Evolutionary conservation across 129 eudicot species (phyloP).

Genomic region (Flaveria sonorensis): DNA sequence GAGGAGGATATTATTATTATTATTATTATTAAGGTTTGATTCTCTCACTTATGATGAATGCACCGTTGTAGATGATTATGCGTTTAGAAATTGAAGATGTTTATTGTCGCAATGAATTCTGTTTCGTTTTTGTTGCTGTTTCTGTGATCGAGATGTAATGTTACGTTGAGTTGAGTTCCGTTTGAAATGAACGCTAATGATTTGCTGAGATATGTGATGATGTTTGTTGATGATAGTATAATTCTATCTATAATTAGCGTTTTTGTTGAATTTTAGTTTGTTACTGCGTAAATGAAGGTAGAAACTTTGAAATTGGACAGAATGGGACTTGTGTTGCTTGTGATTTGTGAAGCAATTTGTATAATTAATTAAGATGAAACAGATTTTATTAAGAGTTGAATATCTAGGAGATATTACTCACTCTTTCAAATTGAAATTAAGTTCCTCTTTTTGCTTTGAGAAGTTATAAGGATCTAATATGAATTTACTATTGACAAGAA

Average conservation of each 20-base stretch:
- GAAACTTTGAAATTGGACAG: background rate
- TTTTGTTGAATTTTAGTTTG: constrained; percentile 7
- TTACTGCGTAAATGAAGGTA: background rate
- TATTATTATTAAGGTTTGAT: background rate
- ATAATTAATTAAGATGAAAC: background rate
- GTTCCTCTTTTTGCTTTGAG: constrained; percentile 4
- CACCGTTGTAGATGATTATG: background rate
- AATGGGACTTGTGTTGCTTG: constrained; percentile 3
- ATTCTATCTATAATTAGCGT: background rate
- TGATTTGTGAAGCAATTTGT: constrained; percentile 8
- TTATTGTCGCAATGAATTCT: constrained; percentile 6
- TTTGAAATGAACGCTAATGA: constrained; percentile 12
- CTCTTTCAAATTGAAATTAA: background rate
- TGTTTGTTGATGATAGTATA: background rate
- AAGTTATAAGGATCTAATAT: constrained; percentile 6
- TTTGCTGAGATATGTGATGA: constrained; percentile 13
- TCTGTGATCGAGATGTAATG: constrained; percentile 1
- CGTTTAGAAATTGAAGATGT: background rate
- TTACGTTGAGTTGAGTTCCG: constrained; percentile 4
- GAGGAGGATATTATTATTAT: background rate
- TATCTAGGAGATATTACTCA: background rate
- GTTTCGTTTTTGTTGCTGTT: background rate
- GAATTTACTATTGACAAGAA: background rate
- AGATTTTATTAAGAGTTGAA: background rate
- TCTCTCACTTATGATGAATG: constrained; percentile 23